phyloP scores from a whole-genome alignment of 129 eudicot species.

The Helianthus tuberosus region DNA sequence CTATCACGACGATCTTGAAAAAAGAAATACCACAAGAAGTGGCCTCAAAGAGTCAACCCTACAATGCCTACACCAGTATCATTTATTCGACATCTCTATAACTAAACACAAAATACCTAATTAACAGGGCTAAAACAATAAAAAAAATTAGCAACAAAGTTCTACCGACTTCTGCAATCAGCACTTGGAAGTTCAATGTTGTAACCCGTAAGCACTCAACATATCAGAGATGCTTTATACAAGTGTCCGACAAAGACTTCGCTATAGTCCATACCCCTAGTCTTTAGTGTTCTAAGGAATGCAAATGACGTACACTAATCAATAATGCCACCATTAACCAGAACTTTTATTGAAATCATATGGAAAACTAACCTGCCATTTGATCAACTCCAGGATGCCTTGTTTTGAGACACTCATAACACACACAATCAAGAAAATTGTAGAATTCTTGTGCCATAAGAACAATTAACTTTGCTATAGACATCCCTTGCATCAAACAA shows the following conservation, averaged over 20 bases:
- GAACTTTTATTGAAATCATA: neutral
- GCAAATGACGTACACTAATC: neutral
- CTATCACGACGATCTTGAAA: neutral
- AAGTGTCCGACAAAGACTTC: neutral
- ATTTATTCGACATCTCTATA: neutral
- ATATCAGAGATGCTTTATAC: neutral
- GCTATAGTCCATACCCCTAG: neutral
- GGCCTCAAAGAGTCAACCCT: neutral
- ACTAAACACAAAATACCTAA: neutral
- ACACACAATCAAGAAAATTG: neutral
- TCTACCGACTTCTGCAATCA: neutral
- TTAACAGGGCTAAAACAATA: neutral
- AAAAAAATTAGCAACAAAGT: neutral
- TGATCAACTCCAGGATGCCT: neutral
- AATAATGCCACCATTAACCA: neutral
- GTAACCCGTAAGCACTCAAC: neutral
- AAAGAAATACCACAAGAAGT: neutral
- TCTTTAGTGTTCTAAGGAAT: neutral
- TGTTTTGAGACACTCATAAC: neutral
- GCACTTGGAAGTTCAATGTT: neutral
- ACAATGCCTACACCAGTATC: neutral
- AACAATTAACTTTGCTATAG: slow-evolving; percentile 27
- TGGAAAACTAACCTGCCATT: neutral
- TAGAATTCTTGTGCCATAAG: slow-evolving; percentile 7
- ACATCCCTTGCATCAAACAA: slow-evolving; percentile 42